Conservation (phyloP, 2,329 filamentous ascomycete species). For the Acrocalymma vagum region DNA sequence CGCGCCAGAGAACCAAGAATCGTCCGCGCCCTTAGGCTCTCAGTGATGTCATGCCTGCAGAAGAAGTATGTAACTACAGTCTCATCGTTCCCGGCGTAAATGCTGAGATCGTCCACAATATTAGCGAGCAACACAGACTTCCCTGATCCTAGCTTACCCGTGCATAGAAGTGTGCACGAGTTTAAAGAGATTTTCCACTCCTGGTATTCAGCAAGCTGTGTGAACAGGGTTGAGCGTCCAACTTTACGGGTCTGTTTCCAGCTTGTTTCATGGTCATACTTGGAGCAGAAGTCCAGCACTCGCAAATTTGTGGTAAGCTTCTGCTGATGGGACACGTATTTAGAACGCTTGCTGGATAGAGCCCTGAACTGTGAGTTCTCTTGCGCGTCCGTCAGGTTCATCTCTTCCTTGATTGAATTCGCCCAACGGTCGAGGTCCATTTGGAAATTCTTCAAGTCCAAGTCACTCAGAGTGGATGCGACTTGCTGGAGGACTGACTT, state of each 20-base stretch:
- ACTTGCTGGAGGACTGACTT: constrained; percentile 45
- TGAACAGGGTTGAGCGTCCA: constrained; percentile 45
- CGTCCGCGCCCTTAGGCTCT: constrained; percentile 31
- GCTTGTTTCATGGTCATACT: constrained; percentile 48
- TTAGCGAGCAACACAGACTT: constrained; percentile 58
- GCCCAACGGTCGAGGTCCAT: constrained; percentile 47
- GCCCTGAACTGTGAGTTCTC: constrained; percentile 35
- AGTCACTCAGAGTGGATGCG: constrained; percentile 38
- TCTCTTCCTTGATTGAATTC: constrained; percentile 48
- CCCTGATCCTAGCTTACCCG: constrained; percentile 54
- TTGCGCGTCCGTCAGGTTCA: constrained; percentile 31
- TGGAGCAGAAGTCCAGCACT: constrained; percentile 52
- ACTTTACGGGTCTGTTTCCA: constrained; percentile 55
- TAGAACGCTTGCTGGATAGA: constrained; percentile 22
- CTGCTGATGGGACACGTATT: constrained; percentile 23
- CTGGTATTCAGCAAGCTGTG: constrained; percentile 25
- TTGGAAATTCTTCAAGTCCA: constrained; percentile 42
- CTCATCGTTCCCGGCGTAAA: constrained; percentile 5
- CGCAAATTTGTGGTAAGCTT: constrained; percentile 27
- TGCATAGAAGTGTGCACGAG: constrained; percentile 44
- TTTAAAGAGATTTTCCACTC: constrained; percentile 33
- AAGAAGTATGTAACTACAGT: constrained; percentile 36
- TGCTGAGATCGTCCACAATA: constrained; percentile 44
- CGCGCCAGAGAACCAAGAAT: constrained; percentile 36
- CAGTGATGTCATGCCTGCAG: constrained; percentile 29